phyloP scores from a whole-genome alignment of 768 basidiomycete species.

The Solioccasus polychromus region DNA sequence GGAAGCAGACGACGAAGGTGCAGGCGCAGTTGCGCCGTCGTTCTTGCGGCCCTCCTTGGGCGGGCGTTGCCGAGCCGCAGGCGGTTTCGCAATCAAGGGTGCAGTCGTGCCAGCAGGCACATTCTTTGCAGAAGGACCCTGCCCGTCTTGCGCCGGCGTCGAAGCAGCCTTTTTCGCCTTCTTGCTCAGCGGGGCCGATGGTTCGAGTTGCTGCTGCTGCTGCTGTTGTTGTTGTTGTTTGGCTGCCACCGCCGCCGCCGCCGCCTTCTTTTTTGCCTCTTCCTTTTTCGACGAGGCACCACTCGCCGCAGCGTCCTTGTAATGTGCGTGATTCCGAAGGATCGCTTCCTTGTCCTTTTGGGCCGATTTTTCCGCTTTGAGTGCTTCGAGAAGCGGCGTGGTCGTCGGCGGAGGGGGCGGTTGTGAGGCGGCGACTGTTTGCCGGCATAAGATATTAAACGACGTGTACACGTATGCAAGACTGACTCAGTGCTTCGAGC shows the following conservation, averaged over 20 bases:
- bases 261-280: conserved; percentile 37
- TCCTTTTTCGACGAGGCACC: conserved; percentile 35
- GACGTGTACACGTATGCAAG: too few relatives aligned
- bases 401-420: conserved; percentile 65
- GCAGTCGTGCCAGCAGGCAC: background rate
- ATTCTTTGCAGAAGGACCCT: conserved; percentile 2
- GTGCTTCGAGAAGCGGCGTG: conserved; percentile 90
- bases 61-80: conserved; percentile 15
- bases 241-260: conserved; percentile 11
- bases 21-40: background rate
- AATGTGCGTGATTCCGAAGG: conserved; percentile 68
- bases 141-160: conserved; percentile 5
- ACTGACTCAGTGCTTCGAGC: conserved; percentile 49
- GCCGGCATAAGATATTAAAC: background rate
- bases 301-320: conserved; percentile 47
- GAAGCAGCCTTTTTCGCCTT: conserved; percentile 33
- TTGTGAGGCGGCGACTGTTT: conserved; percentile 61
- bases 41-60: conserved; percentile 19
- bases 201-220: conserved; percentile 20
- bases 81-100: conserved; percentile 15
- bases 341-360: conserved; percentile 74
- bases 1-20: background rate
- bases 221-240: conserved; percentile 21
- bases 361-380: conserved; percentile 71
- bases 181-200: conserved; percentile 31